Conservation (phyloP, 2,329 filamentous ascomycete species). For the Exserohilum rostratum region DNA sequence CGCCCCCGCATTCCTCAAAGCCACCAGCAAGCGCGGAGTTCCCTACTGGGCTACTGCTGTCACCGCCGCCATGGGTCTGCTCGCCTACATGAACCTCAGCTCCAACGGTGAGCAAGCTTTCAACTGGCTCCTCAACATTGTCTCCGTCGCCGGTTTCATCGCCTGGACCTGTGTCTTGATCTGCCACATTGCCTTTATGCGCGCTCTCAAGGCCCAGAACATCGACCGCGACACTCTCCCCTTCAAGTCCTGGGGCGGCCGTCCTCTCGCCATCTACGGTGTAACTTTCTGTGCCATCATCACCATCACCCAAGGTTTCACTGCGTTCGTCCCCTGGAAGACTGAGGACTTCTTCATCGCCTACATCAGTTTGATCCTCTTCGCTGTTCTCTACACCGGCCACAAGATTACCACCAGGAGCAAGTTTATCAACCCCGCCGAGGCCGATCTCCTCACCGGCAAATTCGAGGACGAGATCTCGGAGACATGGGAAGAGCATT, state of each 20-base stretch:
- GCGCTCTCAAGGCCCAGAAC: conserved; percentile 46
- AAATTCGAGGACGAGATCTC: conserved; percentile 40
- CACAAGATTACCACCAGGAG: conserved; percentile 58
- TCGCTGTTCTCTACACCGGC: conserved; percentile 60
- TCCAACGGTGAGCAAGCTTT: conserved; percentile 67
- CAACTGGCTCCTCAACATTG: conserved; percentile 50
- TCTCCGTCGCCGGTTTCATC: conserved; percentile 50
- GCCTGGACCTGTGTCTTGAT: conserved; percentile 49
- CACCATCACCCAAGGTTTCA: conserved; percentile 51
- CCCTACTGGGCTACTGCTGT: conserved; percentile 54
- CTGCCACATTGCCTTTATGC: conserved; percentile 49
- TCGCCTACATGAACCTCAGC: conserved; percentile 73
- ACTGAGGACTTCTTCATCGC: conserved; percentile 47
- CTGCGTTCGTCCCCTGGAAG: conserved; percentile 49
- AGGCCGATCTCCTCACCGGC: conserved; percentile 53
- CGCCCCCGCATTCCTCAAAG: conserved; percentile 52
- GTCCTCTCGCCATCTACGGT: conserved; percentile 46
- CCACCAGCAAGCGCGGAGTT: conserved; percentile 51
- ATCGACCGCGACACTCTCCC: conserved; percentile 48
- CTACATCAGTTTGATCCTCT: conserved; percentile 49
- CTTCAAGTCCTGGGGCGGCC: conserved; percentile 45
- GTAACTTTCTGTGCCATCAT: conserved; percentile 49
- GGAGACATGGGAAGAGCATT: conserved; percentile 44
- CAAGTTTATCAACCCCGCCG: conserved; percentile 48
- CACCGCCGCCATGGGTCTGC: conserved; percentile 62